Base-by-base conservation (phyloP, 805 yeast species). In the Ogataea trehalophila region DNA sequence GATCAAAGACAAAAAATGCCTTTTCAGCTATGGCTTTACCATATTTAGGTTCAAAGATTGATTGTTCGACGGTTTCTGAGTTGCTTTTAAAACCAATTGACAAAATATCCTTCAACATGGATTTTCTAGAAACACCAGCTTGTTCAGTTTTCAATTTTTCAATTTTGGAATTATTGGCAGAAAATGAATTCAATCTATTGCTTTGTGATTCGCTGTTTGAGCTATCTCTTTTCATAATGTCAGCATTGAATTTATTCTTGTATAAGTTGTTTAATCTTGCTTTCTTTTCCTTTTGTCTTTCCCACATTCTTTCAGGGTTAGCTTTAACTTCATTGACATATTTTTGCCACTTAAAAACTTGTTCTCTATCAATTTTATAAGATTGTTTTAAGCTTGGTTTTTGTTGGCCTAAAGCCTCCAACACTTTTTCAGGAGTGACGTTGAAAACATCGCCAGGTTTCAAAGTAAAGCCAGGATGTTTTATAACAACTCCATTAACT, bases 391-490 rank as follows among this genome's bases (percentile, higher is more conserved):
- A 65, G 48, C 86, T 74, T 44, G 98, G 98, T 68, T 91, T 92
- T 50, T 75, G 72, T 43, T 87, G 80, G 52, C 98, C 98, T 66
- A 91, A 69, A 2, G 97, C 97, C 49, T 74, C 75, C 47, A 92
- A 71, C 9, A 90, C 98, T 58, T 84, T 83, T 51, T 84, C 91
- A 11, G 98, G 97, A 43, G 76, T 79, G 37, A 91, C 96, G 51
- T 81, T 74, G 68, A 91, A 90, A 39, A 91, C 71, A 67, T 92
- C 99, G 39, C 98, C 98, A 14, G 92, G 81, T 52, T 77, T 71
- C 59, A 92, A 73, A 13, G 83, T 79, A 65, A 75, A 92, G 6
- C 89, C 80, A 5, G 97, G 96, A 57, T 86, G 87, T 57, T 76
- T 78, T 51, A 91, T 83, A 15, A 72, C 74, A 34, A 84, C 77